Evolutionary conservation across 495 filamentous ascomycete species (phyloP).

Genomic region (Beverwykella pulmonaria): DNA sequence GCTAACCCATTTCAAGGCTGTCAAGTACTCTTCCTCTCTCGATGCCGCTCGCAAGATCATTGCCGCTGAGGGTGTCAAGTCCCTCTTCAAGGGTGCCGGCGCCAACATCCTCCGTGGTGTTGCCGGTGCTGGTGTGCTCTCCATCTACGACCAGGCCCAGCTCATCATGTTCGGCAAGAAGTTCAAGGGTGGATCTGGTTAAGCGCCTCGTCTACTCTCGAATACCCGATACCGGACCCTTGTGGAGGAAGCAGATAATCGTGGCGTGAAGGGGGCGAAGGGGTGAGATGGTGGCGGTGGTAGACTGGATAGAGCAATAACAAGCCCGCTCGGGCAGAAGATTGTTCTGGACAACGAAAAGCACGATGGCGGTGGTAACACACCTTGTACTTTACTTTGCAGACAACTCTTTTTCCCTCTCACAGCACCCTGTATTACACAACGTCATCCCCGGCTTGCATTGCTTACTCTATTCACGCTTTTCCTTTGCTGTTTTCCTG

Average conservation of each 20-base stretch:
- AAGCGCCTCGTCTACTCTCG: slow-evolving; percentile 51
- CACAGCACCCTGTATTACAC: slow-evolving; percentile 47
- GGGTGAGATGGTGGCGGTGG: slow-evolving; percentile 34
- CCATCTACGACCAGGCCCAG: slow-evolving; percentile 99
- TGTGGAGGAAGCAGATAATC: slow-evolving; percentile 32
- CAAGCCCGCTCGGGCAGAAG: slow-evolving; percentile 43
- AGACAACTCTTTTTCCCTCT: slow-evolving; percentile 53
- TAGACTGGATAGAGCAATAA: slow-evolving; percentile 39
- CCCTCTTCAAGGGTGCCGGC: slow-evolving; percentile 99
- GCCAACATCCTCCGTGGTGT: slow-evolving; percentile 99
- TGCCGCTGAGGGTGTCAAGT: slow-evolving; percentile 93
- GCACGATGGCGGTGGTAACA: slow-evolving; percentile 37
- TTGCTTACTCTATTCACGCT: slow-evolving; percentile 38
- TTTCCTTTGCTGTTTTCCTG: slow-evolving; percentile 29
- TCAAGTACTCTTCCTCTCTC: slow-evolving; percentile 96
- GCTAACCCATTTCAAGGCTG: slow-evolving; percentile 63
- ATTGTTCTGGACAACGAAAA: slow-evolving; percentile 49
- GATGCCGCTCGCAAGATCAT: slow-evolving; percentile 96
- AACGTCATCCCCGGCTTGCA: slow-evolving; percentile 36
- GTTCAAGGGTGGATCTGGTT: slow-evolving; percentile 90
- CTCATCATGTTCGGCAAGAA: slow-evolving; percentile 98
- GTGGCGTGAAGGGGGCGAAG: slow-evolving; percentile 33
- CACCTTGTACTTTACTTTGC: slow-evolving; percentile 60
- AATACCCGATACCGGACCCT: slow-evolving; percentile 29
- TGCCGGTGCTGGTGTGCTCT: slow-evolving; percentile 99